Percentiles rank a stretch among this genome's conserved stretches.
phyloP scores from a whole-genome alignment of 2,329 filamentous ascomycete genomes.

The Colletotrichum musicola region DNA sequence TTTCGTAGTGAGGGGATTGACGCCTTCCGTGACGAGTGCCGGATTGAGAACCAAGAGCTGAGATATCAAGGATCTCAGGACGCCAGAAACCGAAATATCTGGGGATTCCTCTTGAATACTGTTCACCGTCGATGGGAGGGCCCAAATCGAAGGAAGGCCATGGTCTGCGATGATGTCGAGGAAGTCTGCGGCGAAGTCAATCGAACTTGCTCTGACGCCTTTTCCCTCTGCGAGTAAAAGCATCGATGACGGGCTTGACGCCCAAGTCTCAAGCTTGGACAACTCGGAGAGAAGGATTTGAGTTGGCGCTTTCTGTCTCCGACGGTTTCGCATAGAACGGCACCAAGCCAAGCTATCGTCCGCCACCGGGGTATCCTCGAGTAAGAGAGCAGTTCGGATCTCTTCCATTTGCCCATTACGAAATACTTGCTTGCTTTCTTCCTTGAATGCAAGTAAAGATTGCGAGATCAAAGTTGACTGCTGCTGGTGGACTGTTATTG shows the following conservation, averaged over 20 bases:
- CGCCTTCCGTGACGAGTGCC: not conserved
- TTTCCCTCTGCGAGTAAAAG: not conserved
- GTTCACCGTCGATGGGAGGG: not conserved
- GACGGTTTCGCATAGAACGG: not conserved
- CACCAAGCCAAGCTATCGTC: conserved; percentile 2
- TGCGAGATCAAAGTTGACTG: not conserved
- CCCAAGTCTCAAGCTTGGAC: not conserved
- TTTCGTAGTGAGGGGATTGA: not conserved
- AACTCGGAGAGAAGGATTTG: accelerated
- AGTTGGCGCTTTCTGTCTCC: not conserved
- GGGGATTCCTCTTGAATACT: not conserved
- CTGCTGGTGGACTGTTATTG: not conserved
- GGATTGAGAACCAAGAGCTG: not conserved
- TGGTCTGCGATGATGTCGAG: not conserved
- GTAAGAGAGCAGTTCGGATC: not conserved
- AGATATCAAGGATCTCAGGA: not conserved
- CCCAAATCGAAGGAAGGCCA: not conserved
- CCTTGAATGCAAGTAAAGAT: not conserved
- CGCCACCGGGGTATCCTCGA: not conserved
- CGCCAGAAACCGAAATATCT: accelerated
- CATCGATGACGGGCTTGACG: not conserved
- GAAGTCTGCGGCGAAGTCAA: conserved; percentile 7
- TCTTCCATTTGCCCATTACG: accelerated
- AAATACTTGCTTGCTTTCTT: not conserved
- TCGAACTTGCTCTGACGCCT: not conserved